Evolutionary conservation across 495 filamentous ascomycete species (phyloP).

Genomic region (Penicillium parvum): DNA sequence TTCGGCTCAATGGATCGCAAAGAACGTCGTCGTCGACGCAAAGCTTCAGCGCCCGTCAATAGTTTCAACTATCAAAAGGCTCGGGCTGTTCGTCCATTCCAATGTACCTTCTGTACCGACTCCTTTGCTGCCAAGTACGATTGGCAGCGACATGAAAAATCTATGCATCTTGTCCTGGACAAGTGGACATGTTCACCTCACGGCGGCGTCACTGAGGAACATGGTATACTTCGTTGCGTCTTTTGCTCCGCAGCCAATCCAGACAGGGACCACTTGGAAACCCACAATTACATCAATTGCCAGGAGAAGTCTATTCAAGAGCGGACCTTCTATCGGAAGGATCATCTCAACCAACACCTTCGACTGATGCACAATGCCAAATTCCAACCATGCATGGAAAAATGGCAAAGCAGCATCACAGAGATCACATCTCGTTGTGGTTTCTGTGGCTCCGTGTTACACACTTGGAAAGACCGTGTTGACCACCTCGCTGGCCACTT

Average conservation of each 20-base stretch:
- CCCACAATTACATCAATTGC: slow-evolving; percentile 70
- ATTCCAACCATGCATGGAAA: slow-evolving; percentile 67
- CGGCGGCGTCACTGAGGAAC: slow-evolving; percentile 40
- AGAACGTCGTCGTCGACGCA: slow-evolving; percentile 67
- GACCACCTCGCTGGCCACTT: slow-evolving; percentile 73
- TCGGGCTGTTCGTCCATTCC: slow-evolving; percentile 52
- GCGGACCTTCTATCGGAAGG: slow-evolving; percentile 82
- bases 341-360: slow-evolving; percentile 82
- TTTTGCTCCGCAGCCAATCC: slow-evolving; percentile 70
- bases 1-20: slow-evolving; percentile 65
- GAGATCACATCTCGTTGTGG: slow-evolving; percentile 70
- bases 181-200: slow-evolving; percentile 79
- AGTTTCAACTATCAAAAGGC: slow-evolving; percentile 39
- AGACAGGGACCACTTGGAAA: slow-evolving; percentile 64
- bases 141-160: slow-evolving; percentile 89
- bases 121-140: slow-evolving; percentile 86
- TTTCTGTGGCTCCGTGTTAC: slow-evolving; percentile 62
- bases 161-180: slow-evolving; percentile 75
- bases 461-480: slow-evolving; percentile 67
- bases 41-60: slow-evolving; percentile 44
- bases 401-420: slow-evolving; percentile 69
- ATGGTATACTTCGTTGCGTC: slow-evolving; percentile 53
- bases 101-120: slow-evolving; percentile 91
- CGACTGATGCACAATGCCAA: slow-evolving; percentile 73
- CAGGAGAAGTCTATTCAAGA: slow-evolving; percentile 67